These are phyloP conservation scores for Zymoseptoria passerinii DNA, from an alignment of 2,329 filamentous ascomycete species.

Conservation along the genomic window DNA sequence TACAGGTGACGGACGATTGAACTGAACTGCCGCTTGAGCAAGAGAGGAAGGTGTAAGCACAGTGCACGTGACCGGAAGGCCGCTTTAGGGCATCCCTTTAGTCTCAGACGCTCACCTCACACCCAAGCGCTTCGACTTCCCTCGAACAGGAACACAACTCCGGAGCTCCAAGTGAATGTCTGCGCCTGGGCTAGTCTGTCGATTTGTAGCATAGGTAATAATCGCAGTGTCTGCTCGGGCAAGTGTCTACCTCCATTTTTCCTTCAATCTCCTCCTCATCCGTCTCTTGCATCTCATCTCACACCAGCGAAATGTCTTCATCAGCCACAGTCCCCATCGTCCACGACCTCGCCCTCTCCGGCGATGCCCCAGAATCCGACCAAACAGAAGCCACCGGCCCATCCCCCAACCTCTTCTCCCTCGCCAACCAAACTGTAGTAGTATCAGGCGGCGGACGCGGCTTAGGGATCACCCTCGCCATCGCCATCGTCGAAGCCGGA, in stretches of 20 bases:
- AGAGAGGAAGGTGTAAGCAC: background rate
- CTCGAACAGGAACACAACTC: background rate
- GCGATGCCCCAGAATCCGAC: conserved; percentile 18
- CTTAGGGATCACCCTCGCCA: conserved; percentile 24
- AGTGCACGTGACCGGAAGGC: background rate
- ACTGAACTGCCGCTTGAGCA: background rate
- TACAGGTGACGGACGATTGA: background rate
- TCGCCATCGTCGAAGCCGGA: conserved; percentile 24
- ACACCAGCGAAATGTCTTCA: background rate
- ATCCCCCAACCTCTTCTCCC: conserved; percentile 18
- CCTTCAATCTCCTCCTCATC: background rate
- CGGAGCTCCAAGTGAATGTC: background rate
- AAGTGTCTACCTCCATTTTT: background rate
- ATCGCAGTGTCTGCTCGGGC: background rate
- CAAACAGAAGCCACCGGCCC: conserved; percentile 18
- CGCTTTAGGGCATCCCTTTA: background rate
- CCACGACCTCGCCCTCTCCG: conserved; percentile 18
- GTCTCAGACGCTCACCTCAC: background rate
- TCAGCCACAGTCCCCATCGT: conserved; percentile 13
- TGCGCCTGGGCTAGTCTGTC: background rate
- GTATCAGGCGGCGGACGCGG: conserved; percentile 27
- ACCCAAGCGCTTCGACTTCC: background rate
- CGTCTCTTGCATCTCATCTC: background rate
- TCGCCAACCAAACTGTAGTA: conserved; percentile 18
- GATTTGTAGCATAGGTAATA: background rate